A percentile compares a stretch with the other conserved stretches of the same genome.
phyloP scores from a whole-genome alignment of 805 yeast species.

The Pichia phayaonensis region DNA sequence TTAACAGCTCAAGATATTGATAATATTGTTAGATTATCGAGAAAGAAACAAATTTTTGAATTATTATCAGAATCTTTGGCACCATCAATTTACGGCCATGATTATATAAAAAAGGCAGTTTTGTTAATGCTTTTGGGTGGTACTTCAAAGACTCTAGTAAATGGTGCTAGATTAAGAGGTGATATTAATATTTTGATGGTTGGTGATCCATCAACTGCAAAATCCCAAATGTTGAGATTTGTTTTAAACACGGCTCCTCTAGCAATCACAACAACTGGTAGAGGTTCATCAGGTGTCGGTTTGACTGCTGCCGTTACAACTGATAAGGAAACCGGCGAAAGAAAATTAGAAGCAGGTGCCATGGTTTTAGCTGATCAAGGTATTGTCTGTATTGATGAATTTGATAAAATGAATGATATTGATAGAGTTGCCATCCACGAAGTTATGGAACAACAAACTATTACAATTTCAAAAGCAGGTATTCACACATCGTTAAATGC shows the following conservation, averaged over 20 bases:
- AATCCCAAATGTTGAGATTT: constrained; percentile 89
- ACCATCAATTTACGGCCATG: constrained; percentile 93
- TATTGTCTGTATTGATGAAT: constrained; percentile 96
- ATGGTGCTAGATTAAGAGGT: constrained; percentile 96
- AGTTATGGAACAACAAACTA: constrained; percentile 99
- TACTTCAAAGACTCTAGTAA: constrained; percentile 83
- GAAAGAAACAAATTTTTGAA: constrained; percentile 65
- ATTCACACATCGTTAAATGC: constrained; percentile 95
- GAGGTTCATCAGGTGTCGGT: constrained; percentile 99
- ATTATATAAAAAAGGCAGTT: constrained; percentile 84
- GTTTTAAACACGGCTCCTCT: constrained; percentile 91
- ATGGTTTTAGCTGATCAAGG: constrained; percentile 98
- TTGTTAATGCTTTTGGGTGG: constrained; percentile 89
- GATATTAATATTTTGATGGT: constrained; percentile 94
- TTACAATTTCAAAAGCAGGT: constrained; percentile 96
- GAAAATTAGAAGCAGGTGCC: constrained; percentile 97
- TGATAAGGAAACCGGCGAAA: constrained; percentile 94
- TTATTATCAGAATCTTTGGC: constrained; percentile 81
- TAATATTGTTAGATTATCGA: constrained; percentile 73
- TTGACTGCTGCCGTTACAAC: constrained; percentile 96
- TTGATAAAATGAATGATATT: constrained; percentile 94
- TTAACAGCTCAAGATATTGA: constrained; percentile 79
- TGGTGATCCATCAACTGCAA: constrained; percentile 98
- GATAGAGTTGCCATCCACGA: constrained; percentile 98
- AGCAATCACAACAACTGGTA: constrained; percentile 97